Base-by-base conservation (phyloP, 768 basidiomycete species). In the Terana coerulea region DNA sequence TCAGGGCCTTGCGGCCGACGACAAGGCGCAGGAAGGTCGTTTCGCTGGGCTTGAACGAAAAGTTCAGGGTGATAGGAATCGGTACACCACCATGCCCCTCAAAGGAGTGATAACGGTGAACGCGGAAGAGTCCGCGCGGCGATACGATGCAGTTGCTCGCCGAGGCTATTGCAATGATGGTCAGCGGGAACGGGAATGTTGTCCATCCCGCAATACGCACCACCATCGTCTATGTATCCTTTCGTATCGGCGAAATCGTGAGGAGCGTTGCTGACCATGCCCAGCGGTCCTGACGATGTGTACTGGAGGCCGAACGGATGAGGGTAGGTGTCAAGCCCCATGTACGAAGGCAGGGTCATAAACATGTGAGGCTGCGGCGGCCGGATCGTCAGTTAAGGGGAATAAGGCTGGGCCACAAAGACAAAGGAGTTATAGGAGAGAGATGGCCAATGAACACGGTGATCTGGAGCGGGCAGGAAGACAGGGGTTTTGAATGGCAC, bases 1-100 rank as follows among this genome's bases (percentile, higher is more conserved):
- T 72, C 22, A 92, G 75, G 2, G 88, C 79, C 55, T 78, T 81
- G 53, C 73, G 66, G 26, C 85, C 90, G 56, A 93, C 74, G 59
- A 91, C 81, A 56, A 93, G 80, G 46, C 91, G 81, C 21, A 91
- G 78, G 53, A 76, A 82, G 31, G 87, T 75, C 49, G 67, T 66
- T 49, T 80, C 78, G 9, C 76, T 71, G 26, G 68, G 67, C 12
- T 71, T 43, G 54, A 73, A 74, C 58, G 71, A 72, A 66, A 86
- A 84, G 58, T 80, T 77, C 49, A 84, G 77, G 57, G 77, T 75
- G 56, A 87, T 81, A 30, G 79, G 74, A 62, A 93, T 78, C 44
- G 77, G 80, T 0, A 79, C 75, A 50, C 83, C 85, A 19, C 74
- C 67, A 55, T 77, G 75, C 52, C 89, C 91, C 63, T 84, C 78